phyloP scores from a whole-genome alignment of 345 rosid species.

The Euphorbia peplus region DNA sequence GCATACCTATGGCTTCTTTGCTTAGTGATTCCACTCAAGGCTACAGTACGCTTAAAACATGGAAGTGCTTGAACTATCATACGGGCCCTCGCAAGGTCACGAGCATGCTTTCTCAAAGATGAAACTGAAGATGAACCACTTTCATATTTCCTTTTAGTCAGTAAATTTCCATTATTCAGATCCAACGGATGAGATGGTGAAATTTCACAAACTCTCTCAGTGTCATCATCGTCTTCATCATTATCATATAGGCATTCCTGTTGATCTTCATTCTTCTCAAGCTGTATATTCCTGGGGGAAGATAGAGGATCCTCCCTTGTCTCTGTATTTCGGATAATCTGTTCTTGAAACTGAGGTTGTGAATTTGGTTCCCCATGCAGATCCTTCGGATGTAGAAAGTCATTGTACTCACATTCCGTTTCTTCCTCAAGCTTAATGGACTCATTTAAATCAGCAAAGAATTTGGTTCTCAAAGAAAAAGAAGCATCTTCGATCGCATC shows the following conservation, averaged over 20 bases:
- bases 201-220: conserved; percentile 21
- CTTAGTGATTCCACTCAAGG: conserved; percentile 16
- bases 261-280: conserved; percentile 1
- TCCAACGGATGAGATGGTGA: conserved; percentile 10
- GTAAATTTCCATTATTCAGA: conserved; percentile 14
- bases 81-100: conserved; percentile 15
- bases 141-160: conserved; percentile 10
- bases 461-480: conserved; percentile 12
- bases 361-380: conserved; percentile 15
- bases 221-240: conserved; percentile 19
- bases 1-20: conserved; percentile 7
- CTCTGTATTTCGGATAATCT: conserved; percentile 8
- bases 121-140: conserved; percentile 19
- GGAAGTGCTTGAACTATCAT: conserved; percentile 43
- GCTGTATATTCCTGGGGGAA: conserved; percentile 9
- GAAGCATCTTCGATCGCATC: conserved; percentile 4
- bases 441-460: conserved; percentile 49
- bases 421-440: conserved; percentile 40
- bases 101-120: conserved; percentile 14
- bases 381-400: conserved; percentile 26
- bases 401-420: conserved; percentile 19
- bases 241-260: conserved; percentile 3
- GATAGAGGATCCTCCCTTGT: conserved; percentile 21
- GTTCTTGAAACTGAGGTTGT: neutral
- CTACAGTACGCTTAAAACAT: conserved; percentile 21